Conservation (phyloP, 2,329 filamentous ascomycete species). For the Beauveria sp. region DNA sequence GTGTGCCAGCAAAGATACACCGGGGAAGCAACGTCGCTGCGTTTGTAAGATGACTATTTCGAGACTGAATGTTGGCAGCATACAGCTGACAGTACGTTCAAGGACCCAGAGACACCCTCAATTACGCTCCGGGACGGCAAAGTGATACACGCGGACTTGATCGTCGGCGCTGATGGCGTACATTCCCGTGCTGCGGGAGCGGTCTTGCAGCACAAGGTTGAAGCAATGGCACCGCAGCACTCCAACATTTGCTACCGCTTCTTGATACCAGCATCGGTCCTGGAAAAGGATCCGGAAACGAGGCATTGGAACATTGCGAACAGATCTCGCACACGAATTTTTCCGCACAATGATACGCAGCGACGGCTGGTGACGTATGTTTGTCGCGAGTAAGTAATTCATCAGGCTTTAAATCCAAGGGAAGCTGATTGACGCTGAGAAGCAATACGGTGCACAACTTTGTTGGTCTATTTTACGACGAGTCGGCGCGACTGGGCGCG, state of each 20-base stretch:
- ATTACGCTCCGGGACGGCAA: constrained; percentile 24
- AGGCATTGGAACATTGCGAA: constrained; percentile 22
- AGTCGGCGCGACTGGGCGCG: constrained; percentile 13
- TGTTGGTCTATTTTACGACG: constrained; percentile 24
- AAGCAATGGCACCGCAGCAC: constrained; percentile 19
- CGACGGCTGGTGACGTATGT: constrained; percentile 27
- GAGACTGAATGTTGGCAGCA: background rate
- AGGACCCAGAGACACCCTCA: constrained; percentile 21
- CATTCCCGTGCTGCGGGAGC: constrained; percentile 26
- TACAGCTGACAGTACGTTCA: background rate
- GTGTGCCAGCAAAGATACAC: constrained; percentile 20
- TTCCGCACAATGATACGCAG: constrained; percentile 16
- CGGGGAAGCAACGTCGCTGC: constrained; percentile 17
- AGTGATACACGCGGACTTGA: constrained; percentile 12
- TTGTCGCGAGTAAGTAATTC: constrained; percentile 21
- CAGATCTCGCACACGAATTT: constrained; percentile 21
- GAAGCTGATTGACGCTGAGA: background rate
- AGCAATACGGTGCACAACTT: constrained; percentile 29
- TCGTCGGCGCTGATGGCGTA: constrained; percentile 37
- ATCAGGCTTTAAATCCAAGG: background rate
- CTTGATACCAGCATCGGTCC: constrained; percentile 21
- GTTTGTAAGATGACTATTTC: background rate
- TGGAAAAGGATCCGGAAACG: constrained; percentile 26
- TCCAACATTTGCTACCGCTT: constrained; percentile 31
- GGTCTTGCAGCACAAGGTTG: constrained; percentile 21